Base-by-base conservation (phyloP, 306 rosid genomes). In the Begonia masoniana region DNA sequence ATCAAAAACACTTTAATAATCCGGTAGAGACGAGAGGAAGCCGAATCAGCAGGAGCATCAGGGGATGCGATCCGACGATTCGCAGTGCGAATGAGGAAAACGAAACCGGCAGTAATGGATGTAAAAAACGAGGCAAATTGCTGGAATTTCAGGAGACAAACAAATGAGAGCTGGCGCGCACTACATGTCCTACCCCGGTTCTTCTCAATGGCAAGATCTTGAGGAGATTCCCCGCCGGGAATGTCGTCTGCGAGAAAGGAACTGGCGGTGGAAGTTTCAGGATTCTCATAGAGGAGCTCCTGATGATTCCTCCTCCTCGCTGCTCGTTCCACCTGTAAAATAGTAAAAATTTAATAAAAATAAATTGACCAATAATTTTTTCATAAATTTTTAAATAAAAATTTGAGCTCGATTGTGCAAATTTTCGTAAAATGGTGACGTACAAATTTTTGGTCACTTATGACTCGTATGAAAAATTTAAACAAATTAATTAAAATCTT, bases 281-380 rank as follows among this genome's bases (percentile, higher is more conserved):
- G 5, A 11, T 72, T 47, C 12, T 75, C 77, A 14, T 50, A 64
- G 16, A 67, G 9, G 54, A 23, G 62, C 50, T 46, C 19, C 14
- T 67, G 82, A 39, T 65, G 59, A 55, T 59, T 55, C 39, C 24
- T 73, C 7, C n/a, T n/a, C 79, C 82, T 51, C 96, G 71, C 49
- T 91, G 92, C 65, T 83, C 70, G 79, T 91, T 91, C 97, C 97
- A 91, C 97, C 97, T n/a, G n/a, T n/a, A n/a, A n/a, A n/a, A n/a
- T n/a, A n/a, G n/a, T n/a, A n/a, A n/a, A n/a, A n/a, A n/a, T n/a
- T n/a, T n/a, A n/a, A n/a, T n/a, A n/a, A n/a, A n/a, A n/a, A n/a
- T n/a, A n/a, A n/a, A n/a, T n/a, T n/a, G n/a, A n/a, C n/a, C n/a
- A n/a, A n/a, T n/a, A n/a, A n/a, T n/a, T n/a, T n/a, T n/a, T n/a